These are phyloP conservation scores for Elsinoe necatrix DNA, from an alignment of 2,329 filamentous ascomycete genomes.

Conservation along the genomic window DNA sequence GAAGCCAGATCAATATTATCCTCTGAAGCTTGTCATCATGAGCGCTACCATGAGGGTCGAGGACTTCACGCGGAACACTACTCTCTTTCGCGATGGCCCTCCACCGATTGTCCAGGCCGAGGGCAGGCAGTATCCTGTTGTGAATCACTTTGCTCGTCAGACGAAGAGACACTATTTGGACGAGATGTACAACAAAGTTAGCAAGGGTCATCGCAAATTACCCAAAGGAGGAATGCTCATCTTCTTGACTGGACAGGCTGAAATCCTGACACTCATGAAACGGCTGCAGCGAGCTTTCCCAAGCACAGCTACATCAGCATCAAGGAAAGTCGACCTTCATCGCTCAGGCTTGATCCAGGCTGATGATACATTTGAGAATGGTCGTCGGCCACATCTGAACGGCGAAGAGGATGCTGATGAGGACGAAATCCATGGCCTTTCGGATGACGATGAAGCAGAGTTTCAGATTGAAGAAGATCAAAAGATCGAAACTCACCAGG, in stretches of 20 bases:
- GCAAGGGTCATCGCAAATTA: slow-evolving; percentile 77
- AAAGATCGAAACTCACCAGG: slow-evolving; percentile 47
- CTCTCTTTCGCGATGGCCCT: slow-evolving; percentile 61
- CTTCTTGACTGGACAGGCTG: slow-evolving; percentile 87
- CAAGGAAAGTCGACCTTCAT: slow-evolving; percentile 54
- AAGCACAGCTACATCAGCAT: slow-evolving; percentile 35
- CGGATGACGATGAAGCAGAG: slow-evolving; percentile 52
- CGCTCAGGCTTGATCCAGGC: slow-evolving; percentile 68
- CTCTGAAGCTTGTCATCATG: slow-evolving; percentile 94
- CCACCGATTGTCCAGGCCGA: slow-evolving; percentile 85
- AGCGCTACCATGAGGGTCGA: slow-evolving; percentile 87
- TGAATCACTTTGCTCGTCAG: slow-evolving; percentile 74
- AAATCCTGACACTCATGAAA: slow-evolving; percentile 78
- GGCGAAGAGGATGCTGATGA: slow-evolving; percentile 32
- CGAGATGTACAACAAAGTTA: slow-evolving; percentile 80
- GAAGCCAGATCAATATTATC: slow-evolving; percentile 57
- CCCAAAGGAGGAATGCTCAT: slow-evolving; percentile 87
- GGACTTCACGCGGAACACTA: slow-evolving; percentile 77
- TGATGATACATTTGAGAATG: slow-evolving; percentile 67
- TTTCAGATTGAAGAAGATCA: slow-evolving; percentile 34
- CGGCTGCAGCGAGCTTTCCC: slow-evolving; percentile 61
- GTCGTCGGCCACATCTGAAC: slow-evolving; percentile 29
- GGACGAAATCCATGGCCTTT: slow-evolving; percentile 51
- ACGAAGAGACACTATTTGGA: slow-evolving; percentile 85
- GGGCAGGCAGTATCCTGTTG: slow-evolving; percentile 84